Percentiles rank a stretch among this genome's conserved stretches.
phyloP scores from a whole-genome alignment of 148 eudicot genomes.

The Drosera capensis region DNA sequence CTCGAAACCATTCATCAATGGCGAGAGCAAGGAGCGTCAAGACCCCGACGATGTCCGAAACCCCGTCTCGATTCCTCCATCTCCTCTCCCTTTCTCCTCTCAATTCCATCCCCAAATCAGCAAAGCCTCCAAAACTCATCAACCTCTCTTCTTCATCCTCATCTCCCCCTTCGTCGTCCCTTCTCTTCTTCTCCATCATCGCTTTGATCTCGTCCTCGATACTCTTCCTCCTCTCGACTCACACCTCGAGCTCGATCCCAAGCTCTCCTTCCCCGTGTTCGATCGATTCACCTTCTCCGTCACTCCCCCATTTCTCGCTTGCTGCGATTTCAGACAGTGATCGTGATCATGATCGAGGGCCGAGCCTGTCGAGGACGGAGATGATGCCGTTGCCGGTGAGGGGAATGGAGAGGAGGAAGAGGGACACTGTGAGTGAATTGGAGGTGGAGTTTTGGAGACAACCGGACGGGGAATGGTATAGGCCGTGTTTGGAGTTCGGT shows the following conservation, averaged over 20 bases:
- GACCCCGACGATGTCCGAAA: slow-evolving; percentile 15
- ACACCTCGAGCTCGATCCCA: slow-evolving; percentile 12
- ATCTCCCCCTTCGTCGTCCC: slow-evolving; percentile 8
- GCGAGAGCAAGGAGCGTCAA: slow-evolving; percentile 18
- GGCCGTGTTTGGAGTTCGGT: slow-evolving; percentile 48
- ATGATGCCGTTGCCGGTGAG: slow-evolving; percentile 54
- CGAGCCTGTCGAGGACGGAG: slow-evolving; percentile 19
- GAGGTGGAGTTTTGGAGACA: slow-evolving; percentile 50
- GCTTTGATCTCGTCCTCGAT: slow-evolving; percentile 23
- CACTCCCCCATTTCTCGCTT: slow-evolving; percentile 15
- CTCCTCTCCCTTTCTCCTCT: slow-evolving; percentile 30
- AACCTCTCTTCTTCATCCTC: too few species aligned
- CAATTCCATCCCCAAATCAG: too few species aligned
- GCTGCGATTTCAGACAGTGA: slow-evolving; percentile 16
- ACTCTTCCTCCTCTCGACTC: slow-evolving; percentile 13
- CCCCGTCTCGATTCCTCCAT: slow-evolving; percentile 19
- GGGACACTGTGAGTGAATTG: slow-evolving; percentile 18
- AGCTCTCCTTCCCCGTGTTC: slow-evolving; percentile 11
- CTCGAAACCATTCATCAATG: slow-evolving; percentile 7
- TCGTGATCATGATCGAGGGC: background rate
- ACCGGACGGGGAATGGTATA: slow-evolving; percentile 39
- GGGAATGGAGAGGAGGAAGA: slow-evolving; percentile 12
- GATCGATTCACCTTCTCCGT: slow-evolving; percentile 13
- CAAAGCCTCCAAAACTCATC: slow-evolving; percentile 20
- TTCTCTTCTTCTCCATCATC: slow-evolving; percentile 7